Conservation (phyloP, 345 rosid species). For the Populus simonii region DNA sequence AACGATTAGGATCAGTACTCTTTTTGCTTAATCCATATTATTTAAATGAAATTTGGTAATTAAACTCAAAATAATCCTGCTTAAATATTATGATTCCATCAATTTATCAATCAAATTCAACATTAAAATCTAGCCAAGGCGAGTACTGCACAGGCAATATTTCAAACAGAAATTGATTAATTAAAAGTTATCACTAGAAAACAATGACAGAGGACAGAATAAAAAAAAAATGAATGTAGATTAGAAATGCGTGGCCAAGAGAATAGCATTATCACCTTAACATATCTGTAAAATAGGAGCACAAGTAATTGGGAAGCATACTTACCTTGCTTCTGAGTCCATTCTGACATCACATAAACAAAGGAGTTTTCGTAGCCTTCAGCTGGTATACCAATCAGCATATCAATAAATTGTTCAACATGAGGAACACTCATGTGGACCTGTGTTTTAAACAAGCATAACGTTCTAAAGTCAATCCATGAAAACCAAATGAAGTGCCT, state of each 20-base stretch:
- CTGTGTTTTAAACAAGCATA: conserved; percentile 39
- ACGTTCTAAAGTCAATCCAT: conserved; percentile 7
- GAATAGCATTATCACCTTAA: neutral
- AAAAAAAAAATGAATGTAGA: too few species aligned
- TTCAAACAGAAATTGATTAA: neutral
- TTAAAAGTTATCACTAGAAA: neutral
- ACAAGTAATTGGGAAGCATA: conserved; percentile 1
- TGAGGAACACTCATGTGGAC: conserved; percentile 80
- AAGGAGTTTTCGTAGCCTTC: conserved; percentile 64
- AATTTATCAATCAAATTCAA: neutral
- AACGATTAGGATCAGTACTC: too few species aligned
- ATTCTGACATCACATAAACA: conserved; percentile 78
- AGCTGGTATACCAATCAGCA: conserved; percentile 64
- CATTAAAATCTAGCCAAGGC: neutral
- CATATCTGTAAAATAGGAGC: neutral
- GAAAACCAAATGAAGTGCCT: neutral
- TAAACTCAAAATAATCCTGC: neutral
- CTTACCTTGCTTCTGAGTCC: conserved; percentile 89
- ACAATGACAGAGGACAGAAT: neutral
- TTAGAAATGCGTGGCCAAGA: neutral
- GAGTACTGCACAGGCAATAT: neutral
- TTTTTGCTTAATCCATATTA: too few species aligned
- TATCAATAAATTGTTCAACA: conserved; percentile 70
- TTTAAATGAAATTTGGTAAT: neutral
- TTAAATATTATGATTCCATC: too few species aligned